Evolutionary conservation across 1,284 basidiomycete species (phyloP), one percentile per base, ranked within the genome.

Genomic region (Rhodotorula sp.): DNA sequence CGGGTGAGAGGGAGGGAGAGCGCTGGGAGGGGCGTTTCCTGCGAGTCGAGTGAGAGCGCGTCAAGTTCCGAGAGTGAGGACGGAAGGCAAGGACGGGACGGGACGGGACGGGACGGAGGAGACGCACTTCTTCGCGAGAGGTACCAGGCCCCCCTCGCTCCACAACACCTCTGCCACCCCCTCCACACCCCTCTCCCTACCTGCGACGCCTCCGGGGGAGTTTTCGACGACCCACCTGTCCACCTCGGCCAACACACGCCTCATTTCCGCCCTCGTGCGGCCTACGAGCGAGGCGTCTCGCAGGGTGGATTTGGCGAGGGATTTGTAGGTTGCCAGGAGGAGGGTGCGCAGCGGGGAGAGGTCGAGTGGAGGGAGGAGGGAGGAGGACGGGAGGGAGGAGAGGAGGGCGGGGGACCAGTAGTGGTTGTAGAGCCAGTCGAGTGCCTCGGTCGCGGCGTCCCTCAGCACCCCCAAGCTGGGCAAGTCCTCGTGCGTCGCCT

Each of bases 401-500:
- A 26, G 9, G 51, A 61, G 59, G 8, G 51, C 37, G 11, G 59
- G 86, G 64, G 88, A 82, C 82, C 91, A 88, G 80, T 92, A 91
- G 74, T 90, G 87, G 73, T 89, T 85, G 30, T 93, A 81, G 48
- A 92, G 84, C 91, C 91, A 92, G 56, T 81, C 78, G 83, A 92
- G 84, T 13, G 88, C 86, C 90, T 92, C 58, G 11, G 37, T 82
- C 26, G 89, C 85, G 0, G 88, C 92, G 64, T 91, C 86, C 64
- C 89, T 85, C 16, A 97, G 84, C 11, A 94, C 81, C 59, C 87
- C 86, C 3, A 98, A 82, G 71, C 90, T 90, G 0, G 95, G 96
- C 24, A 99, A 82, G 73, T 96, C 92, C 77, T 99, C 95, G 78
- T 99, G 95, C 3, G 95, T 99, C 15, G 92, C 91, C 37, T 92